Evolutionary conservation across 1,284 basidiomycete species (phyloP), one percentile per base, ranked within the genome.

Genomic region (Ceratobasidium sp.): DNA sequence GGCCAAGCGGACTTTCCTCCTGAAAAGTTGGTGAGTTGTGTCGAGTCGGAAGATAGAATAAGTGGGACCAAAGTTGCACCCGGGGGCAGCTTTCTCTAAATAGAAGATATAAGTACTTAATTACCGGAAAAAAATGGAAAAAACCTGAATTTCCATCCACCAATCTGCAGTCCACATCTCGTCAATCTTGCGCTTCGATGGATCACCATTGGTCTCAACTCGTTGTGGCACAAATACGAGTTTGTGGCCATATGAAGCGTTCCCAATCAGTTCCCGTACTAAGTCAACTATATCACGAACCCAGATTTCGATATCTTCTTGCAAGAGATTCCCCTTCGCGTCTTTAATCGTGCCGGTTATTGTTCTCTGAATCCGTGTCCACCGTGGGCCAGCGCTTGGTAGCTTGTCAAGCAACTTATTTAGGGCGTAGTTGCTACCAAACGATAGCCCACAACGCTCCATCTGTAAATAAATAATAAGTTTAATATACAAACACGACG

Each of bases 91-190:
- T 85, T 57, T 5, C 23, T 28, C 80, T 81, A 50, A 28, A 54
- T 23, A 7, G 23, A 64, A 44, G 23, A 44, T 52, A n/a, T 38
- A 62, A 12, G 5, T 38, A n/a, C 3, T 5, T 12, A 64, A 17
- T 42, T 20, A n/a, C n/a, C n/a, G n/a, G n/a, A n/a, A n/a, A 9
- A 61, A 26, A 62, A 48, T 48, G 7, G 33, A 48, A 48, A 3
- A 48, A 48, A 81, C 82, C 80, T 83, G 82, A 1, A 79, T 80
- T 0, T 84, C 76, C 83, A 83, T 85, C 85, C 86, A 88, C 87
- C 86, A 87, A 20, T 87, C 82, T 0, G 67, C 84, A 0, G 85
- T 87, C 83, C 84, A 86, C 84, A 86, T 87, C 69, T 88, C 84
- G 40, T 83, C 79, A 64, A 83, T 84, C 1, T 83, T 74, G 0